Conservation (phyloP, 192 early-diverging fungal genomes). For the Geranomyces variabilis region DNA sequence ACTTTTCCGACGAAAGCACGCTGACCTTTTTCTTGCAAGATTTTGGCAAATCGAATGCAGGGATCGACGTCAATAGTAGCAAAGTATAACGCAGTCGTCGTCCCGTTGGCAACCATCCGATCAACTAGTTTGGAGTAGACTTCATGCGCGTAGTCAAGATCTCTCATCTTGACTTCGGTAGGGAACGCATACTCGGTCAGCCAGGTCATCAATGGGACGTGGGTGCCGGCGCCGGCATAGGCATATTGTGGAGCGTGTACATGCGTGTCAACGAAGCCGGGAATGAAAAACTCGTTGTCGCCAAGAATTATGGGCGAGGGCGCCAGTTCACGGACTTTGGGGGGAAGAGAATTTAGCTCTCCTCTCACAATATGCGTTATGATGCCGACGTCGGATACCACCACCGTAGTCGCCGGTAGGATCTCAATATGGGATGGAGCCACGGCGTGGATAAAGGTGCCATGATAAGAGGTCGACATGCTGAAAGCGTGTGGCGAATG, state of each 20-base stretch:
- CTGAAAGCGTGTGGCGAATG: too few species aligned
- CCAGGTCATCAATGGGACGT: constrained; percentile 88
- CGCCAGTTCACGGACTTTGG: too few species aligned
- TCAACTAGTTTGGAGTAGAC: constrained; percentile 71
- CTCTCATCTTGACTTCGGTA: constrained; percentile 72
- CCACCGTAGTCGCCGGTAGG: too few species aligned
- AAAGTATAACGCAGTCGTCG: constrained; percentile 89
- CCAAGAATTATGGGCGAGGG: too few species aligned
- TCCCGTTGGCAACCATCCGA: constrained; percentile 76
- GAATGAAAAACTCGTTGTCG: constrained; percentile 88
- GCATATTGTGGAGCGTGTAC: constrained; percentile 91
- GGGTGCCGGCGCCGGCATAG: constrained; percentile 87
- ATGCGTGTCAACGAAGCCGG: constrained; percentile 92
- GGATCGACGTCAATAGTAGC: constrained; percentile 85
- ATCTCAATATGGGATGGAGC: too few species aligned
- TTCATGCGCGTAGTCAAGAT: constrained; percentile 65
- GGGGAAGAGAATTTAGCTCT: too few species aligned
- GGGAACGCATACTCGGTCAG: constrained; percentile 90
- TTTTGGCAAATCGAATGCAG: constrained; percentile 70
- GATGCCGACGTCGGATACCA: too few species aligned
- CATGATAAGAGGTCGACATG: too few species aligned
- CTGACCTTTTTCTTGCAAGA: constrained; percentile 81
- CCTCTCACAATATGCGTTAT: too few species aligned
- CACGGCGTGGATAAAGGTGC: too few species aligned
- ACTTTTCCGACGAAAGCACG: constrained; percentile 94